Conservation (phyloP, 2,329 filamentous ascomycete species). For the Alternaria metachromatica region DNA sequence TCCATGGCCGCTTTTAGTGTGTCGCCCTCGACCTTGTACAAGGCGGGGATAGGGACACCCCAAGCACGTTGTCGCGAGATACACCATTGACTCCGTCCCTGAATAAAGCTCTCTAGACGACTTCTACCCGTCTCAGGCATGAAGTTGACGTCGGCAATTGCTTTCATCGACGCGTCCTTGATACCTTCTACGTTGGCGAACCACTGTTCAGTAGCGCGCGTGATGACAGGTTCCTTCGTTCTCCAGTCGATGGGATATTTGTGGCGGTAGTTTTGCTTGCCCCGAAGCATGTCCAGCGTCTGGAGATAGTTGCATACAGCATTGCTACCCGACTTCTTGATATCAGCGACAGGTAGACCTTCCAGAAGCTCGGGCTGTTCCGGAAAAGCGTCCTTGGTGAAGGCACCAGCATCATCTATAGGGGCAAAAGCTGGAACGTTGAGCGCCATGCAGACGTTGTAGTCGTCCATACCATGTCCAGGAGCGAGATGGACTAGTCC, state of each 20-base stretch:
- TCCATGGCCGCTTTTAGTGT: constrained; percentile 74
- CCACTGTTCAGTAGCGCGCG: constrained; percentile 95
- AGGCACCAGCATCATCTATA: constrained; percentile 80
- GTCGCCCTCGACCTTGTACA: constrained; percentile 74
- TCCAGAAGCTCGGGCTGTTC: constrained; percentile 70
- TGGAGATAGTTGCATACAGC: constrained; percentile 74
- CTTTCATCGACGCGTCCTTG: constrained; percentile 73
- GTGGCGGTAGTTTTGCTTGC: constrained; percentile 75
- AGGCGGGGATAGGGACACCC: constrained; percentile 93
- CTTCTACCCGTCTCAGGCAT: constrained; percentile 76
- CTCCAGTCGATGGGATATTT: constrained; percentile 99
- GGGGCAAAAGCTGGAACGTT: constrained; percentile 79
- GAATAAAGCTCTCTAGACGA: constrained; percentile 83
- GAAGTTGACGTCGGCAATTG: constrained; percentile 76
- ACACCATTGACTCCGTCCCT: constrained; percentile 92
- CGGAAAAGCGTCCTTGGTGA: constrained; percentile 80
- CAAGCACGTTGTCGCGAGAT: constrained; percentile 95
- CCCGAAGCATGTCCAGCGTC: constrained; percentile 62
- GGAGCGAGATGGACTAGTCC: constrained; percentile 95
- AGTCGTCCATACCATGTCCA: constrained; percentile 96
- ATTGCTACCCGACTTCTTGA: constrained; percentile 61
- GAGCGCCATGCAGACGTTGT: constrained; percentile 75
- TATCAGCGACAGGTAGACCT: constrained; percentile 74
- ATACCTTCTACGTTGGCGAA: constrained; percentile 91
- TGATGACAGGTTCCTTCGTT: constrained; percentile 89